Evolutionary conservation across 2,329 filamentous ascomycete species (phyloP).

Genomic region (Pleomassaria siparia): DNA sequence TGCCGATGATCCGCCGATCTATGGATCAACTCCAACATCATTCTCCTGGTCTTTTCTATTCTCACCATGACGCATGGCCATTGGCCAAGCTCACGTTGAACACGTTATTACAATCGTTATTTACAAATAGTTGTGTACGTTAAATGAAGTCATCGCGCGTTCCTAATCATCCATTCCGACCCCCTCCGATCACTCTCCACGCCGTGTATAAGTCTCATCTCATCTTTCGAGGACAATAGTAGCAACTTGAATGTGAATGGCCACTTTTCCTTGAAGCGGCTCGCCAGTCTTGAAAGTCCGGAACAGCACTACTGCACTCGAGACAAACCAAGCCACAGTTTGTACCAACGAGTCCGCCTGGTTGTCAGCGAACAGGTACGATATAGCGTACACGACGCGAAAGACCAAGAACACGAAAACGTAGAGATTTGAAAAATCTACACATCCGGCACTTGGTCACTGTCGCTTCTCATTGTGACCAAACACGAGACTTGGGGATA

Average conservation of each 20-base stretch:
- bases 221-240: background rate
- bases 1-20: background rate
- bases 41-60: no score
- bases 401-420: background rate
- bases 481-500: background rate
- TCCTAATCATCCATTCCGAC: no score
- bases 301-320: background rate
- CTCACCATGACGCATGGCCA: no score
- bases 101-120: no score
- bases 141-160: no score
- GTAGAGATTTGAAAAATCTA: slow-evolving; percentile 2
- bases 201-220: background rate
- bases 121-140: no score
- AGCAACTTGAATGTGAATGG: background rate
- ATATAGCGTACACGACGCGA: background rate
- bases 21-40: no score
- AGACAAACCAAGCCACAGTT: background rate
- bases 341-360: background rate
- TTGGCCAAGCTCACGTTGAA: no score
- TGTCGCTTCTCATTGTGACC: no score
- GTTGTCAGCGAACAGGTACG: background rate
- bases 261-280: background rate
- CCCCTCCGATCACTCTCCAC: no score
- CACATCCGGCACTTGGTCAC: background rate
- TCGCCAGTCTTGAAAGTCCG: background rate